Base-by-base conservation (phyloP, 2,329 filamentous ascomycete genomes). In the Talaromyces sp. region DNA sequence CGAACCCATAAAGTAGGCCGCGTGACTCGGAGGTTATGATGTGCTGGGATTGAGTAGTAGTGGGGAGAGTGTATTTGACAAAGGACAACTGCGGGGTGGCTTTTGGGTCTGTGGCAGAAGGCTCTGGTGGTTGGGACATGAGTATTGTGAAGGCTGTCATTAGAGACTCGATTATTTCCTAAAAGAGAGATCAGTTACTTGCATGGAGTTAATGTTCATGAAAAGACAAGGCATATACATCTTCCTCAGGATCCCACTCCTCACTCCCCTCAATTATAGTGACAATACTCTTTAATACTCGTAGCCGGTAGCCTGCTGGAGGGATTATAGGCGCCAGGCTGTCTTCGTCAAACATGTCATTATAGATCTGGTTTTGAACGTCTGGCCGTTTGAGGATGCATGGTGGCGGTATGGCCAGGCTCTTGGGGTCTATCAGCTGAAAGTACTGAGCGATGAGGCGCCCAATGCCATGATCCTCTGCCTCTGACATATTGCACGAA, bases 141-240 rank as follows among this genome's bases (percentile, higher is more conserved):
- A 95, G 81, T 63, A 80, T 75, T 59, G 88, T 85, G 67, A 96
- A 82, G 42, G 81, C 79, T 60, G 81, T 80, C 83, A 93, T 90
- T 69, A 97, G 83, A 73, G 88, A 82, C 75, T 96, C 91, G 64
- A 89, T 92, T 54, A 96, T 87, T 73, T 89, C 92, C 93, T 97
- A 56, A 30, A 33, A 7, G 8, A 59, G 10, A 57, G 61, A 30
- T 55, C 44, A 6, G 5, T 32, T 22, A 9, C 3, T 32, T 55
- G 27, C 28, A 22, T 49, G 32, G 5, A n/a, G 19, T 30, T 7
- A 8, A 30, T 30, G 28, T 5, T 27, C 6, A 56, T 27, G 54
- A 22, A 17, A n/a, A 22, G 17, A 30, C 62, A 68, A 73, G 4
- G 22, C 3, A 4, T 52, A 71, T 88, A 96, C 93, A 88, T 96